Conservation (phyloP, 2,329 filamentous ascomycete species). For the Microsporum canis region DNA sequence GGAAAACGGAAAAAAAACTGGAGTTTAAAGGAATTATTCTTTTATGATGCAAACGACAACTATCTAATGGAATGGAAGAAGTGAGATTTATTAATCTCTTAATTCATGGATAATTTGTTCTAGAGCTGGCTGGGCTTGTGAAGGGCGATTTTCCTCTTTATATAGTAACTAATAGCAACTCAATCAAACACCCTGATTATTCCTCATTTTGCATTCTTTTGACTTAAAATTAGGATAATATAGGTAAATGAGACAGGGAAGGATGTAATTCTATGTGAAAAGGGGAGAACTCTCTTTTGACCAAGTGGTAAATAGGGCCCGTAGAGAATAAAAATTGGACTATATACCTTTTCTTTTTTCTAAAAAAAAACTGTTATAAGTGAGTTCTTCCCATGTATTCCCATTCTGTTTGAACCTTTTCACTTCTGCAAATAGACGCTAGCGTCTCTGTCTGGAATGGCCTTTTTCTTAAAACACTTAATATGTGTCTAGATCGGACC, state of each 20-base stretch:
- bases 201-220: not conserved
- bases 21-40: not conserved
- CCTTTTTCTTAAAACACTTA: not conserved
- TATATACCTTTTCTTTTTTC: too few species aligned
- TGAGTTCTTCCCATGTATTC: too few species aligned
- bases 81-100: slow-evolving; percentile 1
- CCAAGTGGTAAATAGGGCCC: not conserved
- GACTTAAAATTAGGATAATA: not conserved
- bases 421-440: not conserved
- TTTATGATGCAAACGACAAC: not conserved
- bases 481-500: too few species aligned
- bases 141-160: not conserved
- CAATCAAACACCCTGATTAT: slow-evolving; percentile 12
- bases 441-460: not conserved
- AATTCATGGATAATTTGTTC: not conserved
- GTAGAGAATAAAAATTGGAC: not conserved
- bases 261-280: not conserved
- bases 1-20: not conserved
- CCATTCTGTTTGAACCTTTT: too few species aligned
- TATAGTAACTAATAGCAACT: not conserved
- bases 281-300: not conserved
- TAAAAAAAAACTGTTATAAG: too few species aligned
- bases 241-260: not conserved
- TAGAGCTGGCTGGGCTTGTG: not conserved
- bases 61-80: not conserved